Conservation (phyloP, 768 basidiomycete genomes). For the Lactifluus subvellereus region DNA sequence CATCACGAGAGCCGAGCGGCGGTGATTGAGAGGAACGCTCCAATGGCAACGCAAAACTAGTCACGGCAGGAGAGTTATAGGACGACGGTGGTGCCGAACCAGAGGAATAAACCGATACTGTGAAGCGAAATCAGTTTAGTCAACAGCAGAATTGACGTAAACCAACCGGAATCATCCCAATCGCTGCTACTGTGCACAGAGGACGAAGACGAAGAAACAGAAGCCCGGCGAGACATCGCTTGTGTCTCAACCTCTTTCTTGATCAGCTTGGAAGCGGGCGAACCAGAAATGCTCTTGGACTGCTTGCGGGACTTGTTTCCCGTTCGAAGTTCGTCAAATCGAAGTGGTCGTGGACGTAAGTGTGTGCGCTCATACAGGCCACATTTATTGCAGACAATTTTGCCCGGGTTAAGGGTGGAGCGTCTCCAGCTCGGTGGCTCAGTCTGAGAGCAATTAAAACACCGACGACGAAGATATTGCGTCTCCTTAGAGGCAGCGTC, state of each 20-base stretch:
- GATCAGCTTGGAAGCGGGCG: slow-evolving; percentile 35
- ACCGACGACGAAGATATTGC: slow-evolving; percentile 80
- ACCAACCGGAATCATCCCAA: slow-evolving; percentile 72
- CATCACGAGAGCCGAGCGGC: slow-evolving; percentile 36
- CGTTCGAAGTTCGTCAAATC: slow-evolving; percentile 82
- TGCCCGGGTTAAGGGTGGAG: slow-evolving; percentile 82
- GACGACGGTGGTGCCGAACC: slow-evolving; percentile 56
- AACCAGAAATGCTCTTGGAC: slow-evolving; percentile 34
- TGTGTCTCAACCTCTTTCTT: slow-evolving; percentile 52
- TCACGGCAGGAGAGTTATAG: slow-evolving; percentile 57
- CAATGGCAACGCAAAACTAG: slow-evolving; percentile 57
- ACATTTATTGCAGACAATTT: slow-evolving; percentile 94
- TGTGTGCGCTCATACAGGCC: slow-evolving; percentile 89
- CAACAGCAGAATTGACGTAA: slow-evolving; percentile 26
- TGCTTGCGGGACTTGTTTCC: slow-evolving; percentile 79
- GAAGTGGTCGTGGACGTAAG: slow-evolving; percentile 71
- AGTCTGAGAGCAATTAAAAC: slow-evolving; percentile 89
- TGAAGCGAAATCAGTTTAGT: slow-evolving; percentile 18
- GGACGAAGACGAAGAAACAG: slow-evolving; percentile 54
- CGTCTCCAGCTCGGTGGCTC: slow-evolving; percentile 88
- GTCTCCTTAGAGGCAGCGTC: slow-evolving; percentile 89
- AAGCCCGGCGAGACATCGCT: slow-evolving; percentile 48
- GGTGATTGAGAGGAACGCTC: slow-evolving; percentile 37
- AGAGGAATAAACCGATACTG: slow-evolving; percentile 41
- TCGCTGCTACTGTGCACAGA: slow-evolving; percentile 62